phyloP scores from a whole-genome alignment of 2,329 filamentous ascomycete genomes.

The Exophiala spinifera region DNA sequence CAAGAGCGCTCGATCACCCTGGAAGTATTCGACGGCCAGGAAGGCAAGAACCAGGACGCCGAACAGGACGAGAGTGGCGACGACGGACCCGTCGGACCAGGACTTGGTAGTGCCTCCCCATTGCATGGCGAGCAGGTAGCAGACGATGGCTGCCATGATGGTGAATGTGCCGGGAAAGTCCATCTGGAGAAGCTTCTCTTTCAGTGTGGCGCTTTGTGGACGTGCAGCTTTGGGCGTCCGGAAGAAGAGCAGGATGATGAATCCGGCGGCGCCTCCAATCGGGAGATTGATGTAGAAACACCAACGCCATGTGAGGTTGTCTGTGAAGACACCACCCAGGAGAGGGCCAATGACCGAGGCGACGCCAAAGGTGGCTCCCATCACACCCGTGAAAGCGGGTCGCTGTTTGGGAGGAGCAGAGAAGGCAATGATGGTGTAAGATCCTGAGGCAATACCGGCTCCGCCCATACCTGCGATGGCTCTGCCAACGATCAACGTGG shows the following conservation, averaged over 20 bases:
- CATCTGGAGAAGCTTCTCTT: constrained; percentile 43
- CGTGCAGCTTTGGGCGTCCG: constrained; percentile 27
- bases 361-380: constrained; percentile 31
- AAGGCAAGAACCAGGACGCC: constrained; percentile 38
- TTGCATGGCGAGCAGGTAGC: constrained; percentile 47
- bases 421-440: constrained; percentile 47
- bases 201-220: constrained; percentile 27
- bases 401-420: constrained; percentile 46
- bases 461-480: constrained; percentile 38
- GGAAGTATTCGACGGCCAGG: constrained; percentile 36
- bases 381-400: constrained; percentile 44
- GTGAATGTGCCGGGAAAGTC: constrained; percentile 45
- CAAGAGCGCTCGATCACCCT: constrained; percentile 43
- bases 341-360: constrained; percentile 33
- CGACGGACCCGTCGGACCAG: constrained; percentile 42
- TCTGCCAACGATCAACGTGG: constrained; percentile 40
- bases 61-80: constrained; percentile 47
- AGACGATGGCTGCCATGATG: constrained; percentile 40
- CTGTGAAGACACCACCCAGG: constrained; percentile 34
- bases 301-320: constrained; percentile 35
- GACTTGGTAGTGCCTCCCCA: constrained; percentile 41
- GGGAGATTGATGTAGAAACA: constrained; percentile 39
- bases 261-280: constrained; percentile 31
- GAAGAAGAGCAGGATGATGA: constrained; percentile 33
- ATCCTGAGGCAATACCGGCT: constrained; percentile 35